Evolutionary conservation across 768 basidiomycete species (phyloP).

Genomic region (Lentinula raphanica): DNA sequence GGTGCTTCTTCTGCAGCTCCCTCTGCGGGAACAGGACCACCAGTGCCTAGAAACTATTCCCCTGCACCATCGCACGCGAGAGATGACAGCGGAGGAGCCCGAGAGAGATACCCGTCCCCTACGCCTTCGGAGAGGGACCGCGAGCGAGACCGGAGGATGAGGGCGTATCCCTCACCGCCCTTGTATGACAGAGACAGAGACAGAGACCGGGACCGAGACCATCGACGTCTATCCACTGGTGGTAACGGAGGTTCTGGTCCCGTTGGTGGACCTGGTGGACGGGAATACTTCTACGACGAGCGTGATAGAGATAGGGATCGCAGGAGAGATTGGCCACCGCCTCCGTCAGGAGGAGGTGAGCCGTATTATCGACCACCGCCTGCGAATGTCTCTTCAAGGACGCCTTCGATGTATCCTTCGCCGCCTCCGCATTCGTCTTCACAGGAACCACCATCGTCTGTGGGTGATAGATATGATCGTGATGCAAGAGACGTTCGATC

Average conservation of each 20-base stretch:
- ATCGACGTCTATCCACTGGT: neutral
- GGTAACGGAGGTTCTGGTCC: neutral
- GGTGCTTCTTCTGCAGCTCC: neutral
- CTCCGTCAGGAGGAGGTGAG: neutral
- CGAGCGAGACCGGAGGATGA: neutral
- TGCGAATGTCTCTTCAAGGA: neutral
- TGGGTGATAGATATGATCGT: neutral
- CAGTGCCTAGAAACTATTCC: neutral
- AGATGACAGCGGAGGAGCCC: neutral
- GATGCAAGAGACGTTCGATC: neutral
- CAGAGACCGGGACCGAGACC: neutral
- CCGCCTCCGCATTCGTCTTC: neutral
- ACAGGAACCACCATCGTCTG: neutral
- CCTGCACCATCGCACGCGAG: neutral
- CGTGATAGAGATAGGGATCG: neutral
- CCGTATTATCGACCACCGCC: neutral
- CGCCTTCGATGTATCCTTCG: neutral
- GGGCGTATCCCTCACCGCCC: neutral
- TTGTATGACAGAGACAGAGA: neutral
- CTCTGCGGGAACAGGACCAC: neutral
- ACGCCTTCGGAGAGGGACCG: neutral
- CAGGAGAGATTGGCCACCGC: conserved; percentile 2
- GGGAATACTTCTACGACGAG: neutral
- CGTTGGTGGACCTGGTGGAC: neutral
- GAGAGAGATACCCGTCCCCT: neutral